A percentile compares a stretch with the other conserved stretches of the same genome.
phyloP scores from a whole-genome alignment of 2,329 filamentous ascomycete species.

The Endothia cerciana region DNA sequence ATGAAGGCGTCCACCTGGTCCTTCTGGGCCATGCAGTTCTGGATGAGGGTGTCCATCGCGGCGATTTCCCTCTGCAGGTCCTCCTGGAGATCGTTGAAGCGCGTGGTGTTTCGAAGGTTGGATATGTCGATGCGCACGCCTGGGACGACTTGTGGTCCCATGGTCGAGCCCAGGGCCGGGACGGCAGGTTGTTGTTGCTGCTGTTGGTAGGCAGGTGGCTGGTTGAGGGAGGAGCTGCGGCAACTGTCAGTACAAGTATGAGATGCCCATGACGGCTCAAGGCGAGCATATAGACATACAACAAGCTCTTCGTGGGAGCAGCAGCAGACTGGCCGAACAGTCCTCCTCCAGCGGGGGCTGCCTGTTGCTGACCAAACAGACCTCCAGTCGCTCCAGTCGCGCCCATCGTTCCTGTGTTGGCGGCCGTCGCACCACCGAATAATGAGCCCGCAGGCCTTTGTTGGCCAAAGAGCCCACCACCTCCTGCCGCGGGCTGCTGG shows the following conservation, averaged over 20 bases:
- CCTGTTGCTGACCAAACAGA: constrained; percentile 39
- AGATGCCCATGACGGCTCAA: not conserved
- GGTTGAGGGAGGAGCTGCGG: constrained; percentile 24
- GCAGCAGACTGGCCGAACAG: constrained; percentile 31
- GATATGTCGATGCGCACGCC: constrained; percentile 79
- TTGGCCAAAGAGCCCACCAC: constrained; percentile 31
- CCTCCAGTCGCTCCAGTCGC: constrained; percentile 35
- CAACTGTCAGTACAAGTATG: constrained; percentile 8
- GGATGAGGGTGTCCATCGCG: constrained; percentile 77
- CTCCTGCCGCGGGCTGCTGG: constrained; percentile 31
- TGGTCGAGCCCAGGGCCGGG: constrained; percentile 37
- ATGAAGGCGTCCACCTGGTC: constrained; percentile 74
- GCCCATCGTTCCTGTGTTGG: constrained; percentile 38
- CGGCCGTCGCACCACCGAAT: constrained; percentile 29
- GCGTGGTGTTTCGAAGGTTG: constrained; percentile 82
- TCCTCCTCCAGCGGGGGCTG: constrained; percentile 22
- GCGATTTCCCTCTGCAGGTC: constrained; percentile 80
- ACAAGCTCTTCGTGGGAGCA: constrained; percentile 32
- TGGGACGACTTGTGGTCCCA: constrained; percentile 62
- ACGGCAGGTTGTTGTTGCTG: constrained; percentile 31
- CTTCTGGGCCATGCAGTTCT: constrained; percentile 77
- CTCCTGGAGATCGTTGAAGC: constrained; percentile 87
- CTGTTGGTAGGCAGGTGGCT: constrained; percentile 31
- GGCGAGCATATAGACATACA: constrained; percentile 31
- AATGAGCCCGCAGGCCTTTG: constrained; percentile 35